Evolutionary conservation across 2,329 filamentous ascomycete species (phyloP).

Genomic region (Ciborinia camelliae): DNA sequence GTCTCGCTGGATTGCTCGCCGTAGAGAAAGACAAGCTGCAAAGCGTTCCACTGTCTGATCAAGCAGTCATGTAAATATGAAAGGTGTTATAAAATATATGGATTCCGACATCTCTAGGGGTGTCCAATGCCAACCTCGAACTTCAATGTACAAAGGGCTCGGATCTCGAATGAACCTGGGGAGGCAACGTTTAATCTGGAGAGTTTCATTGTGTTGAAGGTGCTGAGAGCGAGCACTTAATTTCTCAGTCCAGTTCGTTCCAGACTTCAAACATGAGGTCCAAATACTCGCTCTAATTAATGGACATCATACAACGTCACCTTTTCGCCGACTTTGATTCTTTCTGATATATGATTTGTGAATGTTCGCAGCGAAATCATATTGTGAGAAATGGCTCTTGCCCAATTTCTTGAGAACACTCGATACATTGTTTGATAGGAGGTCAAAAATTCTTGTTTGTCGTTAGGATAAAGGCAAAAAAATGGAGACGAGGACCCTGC

Average conservation of each 20-base stretch:
- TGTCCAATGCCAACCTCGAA: neutral
- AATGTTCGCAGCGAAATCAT: no score
- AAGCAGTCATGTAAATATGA: neutral
- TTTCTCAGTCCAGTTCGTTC: neutral
- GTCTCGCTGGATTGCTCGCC: slow-evolving; percentile 43
- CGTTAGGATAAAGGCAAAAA: neutral
- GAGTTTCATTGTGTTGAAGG: neutral
- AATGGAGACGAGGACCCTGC: slow-evolving; percentile 4
- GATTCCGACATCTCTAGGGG: neutral
- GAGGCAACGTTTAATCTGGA: neutral
- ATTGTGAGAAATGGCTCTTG: neutral
- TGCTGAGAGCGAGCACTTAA: neutral
- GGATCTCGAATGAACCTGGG: neutral
- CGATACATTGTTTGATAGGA: neutral
- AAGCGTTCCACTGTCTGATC: slow-evolving; percentile 9
- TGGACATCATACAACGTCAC: neutral
- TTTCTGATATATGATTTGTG: neutral
- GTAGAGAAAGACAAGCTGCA: slow-evolving; percentile 16
- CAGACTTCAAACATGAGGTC: neutral
- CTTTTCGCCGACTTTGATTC: neutral
- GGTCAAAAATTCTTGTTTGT: neutral
- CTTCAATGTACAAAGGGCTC: neutral
- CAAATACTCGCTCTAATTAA: neutral
- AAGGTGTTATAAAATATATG: neutral
- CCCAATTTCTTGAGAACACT: neutral